A percentile compares a stretch with the other conserved stretches of the same genome.
These are phyloP conservation scores for Elymus sibiricus DNA, from an alignment of 176 grass and related monocot genomes.

Conservation along the genomic window DNA sequence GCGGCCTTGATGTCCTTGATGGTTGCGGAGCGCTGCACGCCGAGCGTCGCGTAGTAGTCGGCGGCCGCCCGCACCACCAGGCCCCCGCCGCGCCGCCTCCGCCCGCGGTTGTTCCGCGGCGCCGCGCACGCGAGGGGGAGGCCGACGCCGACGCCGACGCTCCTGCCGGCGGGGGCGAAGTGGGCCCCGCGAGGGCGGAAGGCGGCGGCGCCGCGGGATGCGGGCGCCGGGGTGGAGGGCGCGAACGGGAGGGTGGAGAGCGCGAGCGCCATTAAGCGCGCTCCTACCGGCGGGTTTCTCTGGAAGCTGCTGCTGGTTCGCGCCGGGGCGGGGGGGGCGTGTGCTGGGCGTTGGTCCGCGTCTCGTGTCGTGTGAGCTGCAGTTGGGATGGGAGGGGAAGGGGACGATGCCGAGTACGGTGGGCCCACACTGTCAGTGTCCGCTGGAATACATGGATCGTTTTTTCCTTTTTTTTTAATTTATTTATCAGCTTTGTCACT, in stretches of 20 bases:
- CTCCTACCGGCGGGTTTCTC: constrained; percentile 12
- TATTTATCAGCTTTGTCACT: too few relatives aligned
- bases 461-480: neutral
- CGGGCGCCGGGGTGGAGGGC: constrained; percentile 34
- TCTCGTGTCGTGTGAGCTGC: neutral
- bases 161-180: constrained; percentile 14
- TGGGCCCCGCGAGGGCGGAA: constrained; percentile 22
- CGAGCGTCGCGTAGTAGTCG: constrained; percentile 90
- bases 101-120: constrained; percentile 17
- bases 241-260: constrained; percentile 57
- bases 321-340: neutral
- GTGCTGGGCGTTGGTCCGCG: constrained; percentile 23
- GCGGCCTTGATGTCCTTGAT: constrained; percentile 94
- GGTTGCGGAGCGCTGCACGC: constrained; percentile 68
- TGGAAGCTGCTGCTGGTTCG: neutral
- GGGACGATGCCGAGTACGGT: neutral
- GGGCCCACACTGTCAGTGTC: constrained; percentile 22
- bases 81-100: constrained; percentile 35
- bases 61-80: constrained; percentile 56
- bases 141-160: constrained; percentile 12
- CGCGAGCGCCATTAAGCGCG: constrained; percentile 68
- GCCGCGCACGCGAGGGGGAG: constrained; percentile 39
- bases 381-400: constrained; percentile 31
- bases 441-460: neutral
- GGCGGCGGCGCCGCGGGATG: constrained; percentile 19